Evolutionary conservation across 192 early-diverging fungal species (phyloP), one percentile per base, ranked within the genome.

Genomic region (Backusella morwellensis): DNA sequence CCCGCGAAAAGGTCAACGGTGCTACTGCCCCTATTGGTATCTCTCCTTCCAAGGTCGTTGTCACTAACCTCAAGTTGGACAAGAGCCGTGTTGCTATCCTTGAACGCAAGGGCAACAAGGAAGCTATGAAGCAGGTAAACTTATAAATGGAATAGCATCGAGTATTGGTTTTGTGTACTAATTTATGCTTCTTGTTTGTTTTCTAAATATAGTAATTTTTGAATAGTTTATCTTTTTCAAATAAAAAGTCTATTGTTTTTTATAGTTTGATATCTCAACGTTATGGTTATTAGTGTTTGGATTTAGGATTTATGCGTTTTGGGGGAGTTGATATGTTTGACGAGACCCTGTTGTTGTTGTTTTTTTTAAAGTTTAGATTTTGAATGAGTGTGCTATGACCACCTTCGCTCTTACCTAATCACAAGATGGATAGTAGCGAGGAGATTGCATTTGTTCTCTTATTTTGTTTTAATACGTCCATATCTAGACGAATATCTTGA

Each of bases 21-120:
- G 92, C 91, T 78, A 90, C 94, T 77, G 95, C 96, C 69, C 92
- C 91, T 70, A 90, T 99, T 84, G 95, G 95, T 79, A 92, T 99
- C 85, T 95, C 98, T 92, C 97, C 98, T 79, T 98, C 97, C 86
- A 99, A 99, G 89, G 98, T 99, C 72, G 90, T 95, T 76, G 91
- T 99, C 90, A 97, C 92, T 85, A 94, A 94, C 83, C 84, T 97
- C 79, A 93, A 99, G 92, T 80, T 98, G 76, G 95, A 97, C 91
- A 97, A 97, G 90, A 97, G 98, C 92, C 95, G 98, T 82, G 90
- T 92, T 90, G 85, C 83, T 77, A 85, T 98, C 78, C 88, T 99
- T 67, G 91, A 90, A 79, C 93, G 97, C 88, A 99, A 99, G 95
- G 92, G 84, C 70, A 68, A 7, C 41, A 79, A 84, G 76, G 77